Percentiles rank a stretch among this genome's conserved stretches.
Conservation (phyloP, 129 eudicot species). For the Artemisia tridentata region DNA sequence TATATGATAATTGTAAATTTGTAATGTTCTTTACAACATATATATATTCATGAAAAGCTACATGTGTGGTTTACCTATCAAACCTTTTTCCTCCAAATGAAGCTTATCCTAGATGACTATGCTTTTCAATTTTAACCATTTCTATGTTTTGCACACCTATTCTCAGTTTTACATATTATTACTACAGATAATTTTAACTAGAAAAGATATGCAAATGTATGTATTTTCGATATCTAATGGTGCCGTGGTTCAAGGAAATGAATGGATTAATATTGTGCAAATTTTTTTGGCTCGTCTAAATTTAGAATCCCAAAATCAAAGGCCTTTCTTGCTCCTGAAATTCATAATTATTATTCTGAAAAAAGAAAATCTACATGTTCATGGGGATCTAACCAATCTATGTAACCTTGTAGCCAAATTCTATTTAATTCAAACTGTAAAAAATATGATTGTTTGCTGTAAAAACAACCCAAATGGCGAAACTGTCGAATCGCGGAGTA, state of each 20-base stretch:
- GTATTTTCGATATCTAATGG: neutral
- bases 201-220: neutral
- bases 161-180: no score
- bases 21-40: no score
- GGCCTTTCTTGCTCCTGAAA: neutral
- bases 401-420: neutral
- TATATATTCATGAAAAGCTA: no score
- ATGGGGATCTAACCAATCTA: neutral
- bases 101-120: no score
- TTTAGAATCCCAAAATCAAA: neutral
- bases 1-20: no score
- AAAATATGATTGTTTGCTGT: conserved; percentile 28
- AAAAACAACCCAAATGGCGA: conserved; percentile 11
- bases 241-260: neutral
- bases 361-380: neutral
- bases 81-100: no score
- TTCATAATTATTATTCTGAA: neutral
- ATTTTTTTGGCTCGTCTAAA: neutral
- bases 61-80: no score
- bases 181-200: neutral
- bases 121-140: no score
- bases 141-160: no score
- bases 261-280: conserved; percentile 5
- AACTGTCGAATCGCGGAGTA: conserved; percentile 34
- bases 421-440: conserved; percentile 10